Conservation (phyloP, 371 early-diverging fungal species). For the Phascolomyces articulosus region DNA sequence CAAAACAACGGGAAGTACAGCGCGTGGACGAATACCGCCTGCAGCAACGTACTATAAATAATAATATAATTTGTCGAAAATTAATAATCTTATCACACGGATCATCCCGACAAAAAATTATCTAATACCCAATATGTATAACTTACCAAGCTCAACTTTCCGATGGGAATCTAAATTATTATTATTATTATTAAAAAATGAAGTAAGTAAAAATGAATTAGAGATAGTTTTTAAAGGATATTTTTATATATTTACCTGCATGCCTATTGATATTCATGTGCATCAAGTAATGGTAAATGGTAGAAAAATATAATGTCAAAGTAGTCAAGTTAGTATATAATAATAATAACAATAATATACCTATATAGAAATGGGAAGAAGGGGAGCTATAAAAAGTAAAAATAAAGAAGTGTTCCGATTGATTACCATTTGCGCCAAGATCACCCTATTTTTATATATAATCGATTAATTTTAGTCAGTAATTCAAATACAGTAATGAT, state of each 20-base stretch:
- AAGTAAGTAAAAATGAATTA: not conserved
- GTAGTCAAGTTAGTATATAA: too few species aligned
- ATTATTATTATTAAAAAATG: not conserved
- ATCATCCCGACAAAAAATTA: not conserved
- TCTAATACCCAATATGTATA: too few species aligned
- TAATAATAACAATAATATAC: too few species aligned
- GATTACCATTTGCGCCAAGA: slow-evolving; percentile 4
- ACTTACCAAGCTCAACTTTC: slow-evolving; percentile 63
- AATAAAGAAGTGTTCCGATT: too few species aligned
- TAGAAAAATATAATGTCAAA: too few species aligned
- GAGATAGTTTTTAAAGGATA: too few species aligned
- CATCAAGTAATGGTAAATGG: too few species aligned
- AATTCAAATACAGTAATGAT: not conserved
- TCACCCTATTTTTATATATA: slow-evolving; percentile 32
- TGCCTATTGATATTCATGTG: slow-evolving; percentile 62
- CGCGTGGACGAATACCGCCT: slow-evolving; percentile 66
- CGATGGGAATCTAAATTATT: slow-evolving; percentile 41
- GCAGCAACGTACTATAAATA: slow-evolving; percentile 59
- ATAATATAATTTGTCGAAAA: not conserved
- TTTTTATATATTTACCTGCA: slow-evolving; percentile 47
- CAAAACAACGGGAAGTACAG: slow-evolving; percentile 65
- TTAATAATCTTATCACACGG: not conserved
- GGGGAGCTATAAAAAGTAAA: not conserved
- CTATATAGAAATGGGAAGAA: too few species aligned
- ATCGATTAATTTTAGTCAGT: not conserved